These are phyloP conservation scores for Pseudogymnoascus sp. DNA, from an alignment of 2,329 filamentous ascomycete species.

Conservation along the genomic window DNA sequence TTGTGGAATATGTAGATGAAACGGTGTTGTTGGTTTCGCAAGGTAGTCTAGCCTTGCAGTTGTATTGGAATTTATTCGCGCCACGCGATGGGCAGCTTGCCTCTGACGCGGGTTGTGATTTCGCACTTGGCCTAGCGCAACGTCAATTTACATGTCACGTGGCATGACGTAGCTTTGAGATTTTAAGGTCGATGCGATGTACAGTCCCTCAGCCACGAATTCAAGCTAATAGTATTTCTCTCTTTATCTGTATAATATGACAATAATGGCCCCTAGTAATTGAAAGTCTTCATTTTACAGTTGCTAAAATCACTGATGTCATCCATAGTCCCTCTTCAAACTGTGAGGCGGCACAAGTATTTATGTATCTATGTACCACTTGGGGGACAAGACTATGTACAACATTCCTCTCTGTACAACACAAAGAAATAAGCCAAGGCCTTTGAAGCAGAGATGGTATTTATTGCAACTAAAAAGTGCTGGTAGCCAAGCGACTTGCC, in stretches of 20 bases:
- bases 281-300: no score
- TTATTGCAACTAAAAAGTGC: conserved; percentile 60
- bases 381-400: neutral
- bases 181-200: neutral
- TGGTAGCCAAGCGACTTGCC: conserved; percentile 84
- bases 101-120: conserved; percentile 3
- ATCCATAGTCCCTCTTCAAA: no score
- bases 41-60: neutral
- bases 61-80: conserved; percentile 3
- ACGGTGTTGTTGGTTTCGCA: neutral
- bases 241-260: no score
- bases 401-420: neutral
- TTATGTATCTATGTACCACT: neutral
- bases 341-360: neutral
- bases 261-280: no score
- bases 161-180: neutral
- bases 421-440: neutral
- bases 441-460: neutral
- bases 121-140: neutral
- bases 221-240: no score
- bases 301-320: no score
- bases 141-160: neutral
- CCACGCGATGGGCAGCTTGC: conserved; percentile 7
- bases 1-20: conserved; percentile 3
- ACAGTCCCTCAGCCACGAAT: no score